phyloP scores from a whole-genome alignment of 2,329 filamentous ascomycete genomes.

The Dendrostoma leiphaemia region DNA sequence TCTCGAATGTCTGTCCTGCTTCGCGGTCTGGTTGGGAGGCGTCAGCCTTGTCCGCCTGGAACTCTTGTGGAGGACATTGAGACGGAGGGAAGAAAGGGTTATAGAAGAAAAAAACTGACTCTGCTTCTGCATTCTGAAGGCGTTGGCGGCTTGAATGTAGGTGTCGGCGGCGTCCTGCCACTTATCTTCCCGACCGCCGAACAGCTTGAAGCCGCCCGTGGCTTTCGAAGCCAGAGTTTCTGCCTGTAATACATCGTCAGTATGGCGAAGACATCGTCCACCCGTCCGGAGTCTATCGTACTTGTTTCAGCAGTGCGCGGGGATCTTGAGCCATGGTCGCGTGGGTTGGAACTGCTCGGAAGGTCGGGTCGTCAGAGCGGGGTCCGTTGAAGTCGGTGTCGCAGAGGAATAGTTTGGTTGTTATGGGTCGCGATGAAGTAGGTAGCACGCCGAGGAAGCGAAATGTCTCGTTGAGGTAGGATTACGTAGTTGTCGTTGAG shows the following conservation, averaged over 20 bases:
- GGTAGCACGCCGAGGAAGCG: not conserved
- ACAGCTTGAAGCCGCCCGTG: slow-evolving; percentile 80
- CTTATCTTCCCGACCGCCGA: slow-evolving; percentile 84
- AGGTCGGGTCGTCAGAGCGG: not conserved
- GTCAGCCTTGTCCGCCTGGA: not conserved
- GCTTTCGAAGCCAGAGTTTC: slow-evolving; percentile 78
- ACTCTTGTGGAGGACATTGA: not conserved
- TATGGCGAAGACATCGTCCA: not conserved
- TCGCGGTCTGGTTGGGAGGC: slow-evolving; percentile 62
- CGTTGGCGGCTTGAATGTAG: slow-evolving; percentile 86
- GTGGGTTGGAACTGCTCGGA: not conserved
- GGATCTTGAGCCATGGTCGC: slow-evolving; percentile 70
- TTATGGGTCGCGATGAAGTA: not conserved
- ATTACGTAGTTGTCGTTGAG: not conserved
- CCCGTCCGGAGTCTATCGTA: slow-evolving; percentile 33
- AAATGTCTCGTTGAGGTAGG: not conserved
- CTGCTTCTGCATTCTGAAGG: slow-evolving; percentile 83
- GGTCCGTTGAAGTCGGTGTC: not conserved
- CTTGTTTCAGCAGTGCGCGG: slow-evolving; percentile 75
- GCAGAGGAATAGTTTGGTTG: not conserved
- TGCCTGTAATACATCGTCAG: slow-evolving; percentile 57
- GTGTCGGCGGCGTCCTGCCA: slow-evolving; percentile 85
- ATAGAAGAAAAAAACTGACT: slow-evolving; percentile 50
- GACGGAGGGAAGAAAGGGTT: no score
- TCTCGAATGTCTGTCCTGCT: slow-evolving; percentile 83